These are phyloP conservation scores for Fusarium praegraminearum DNA, from an alignment of 2,329 filamentous ascomycete genomes.

Conservation along the genomic window DNA sequence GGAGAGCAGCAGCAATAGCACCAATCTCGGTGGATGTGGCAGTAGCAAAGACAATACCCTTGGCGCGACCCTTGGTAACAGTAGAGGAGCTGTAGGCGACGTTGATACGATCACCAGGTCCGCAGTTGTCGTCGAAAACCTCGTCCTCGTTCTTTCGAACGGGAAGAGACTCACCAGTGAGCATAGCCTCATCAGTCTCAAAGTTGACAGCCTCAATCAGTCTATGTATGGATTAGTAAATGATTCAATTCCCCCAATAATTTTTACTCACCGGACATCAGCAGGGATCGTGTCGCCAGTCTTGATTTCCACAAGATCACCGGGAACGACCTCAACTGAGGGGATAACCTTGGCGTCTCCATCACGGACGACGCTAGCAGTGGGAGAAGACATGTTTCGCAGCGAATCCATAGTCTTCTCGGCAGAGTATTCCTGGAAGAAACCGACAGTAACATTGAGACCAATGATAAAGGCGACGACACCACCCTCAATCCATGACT, in stretches of 20 bases:
- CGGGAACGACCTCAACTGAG: constrained; percentile 64
- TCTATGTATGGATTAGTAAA: constrained; percentile 59
- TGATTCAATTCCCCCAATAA: too few relatives aligned
- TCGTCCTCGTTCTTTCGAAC: constrained; percentile 64
- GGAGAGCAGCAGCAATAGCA: constrained; percentile 66
- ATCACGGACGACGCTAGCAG: constrained; percentile 58
- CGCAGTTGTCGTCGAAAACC: constrained; percentile 56
- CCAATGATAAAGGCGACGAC: constrained; percentile 69
- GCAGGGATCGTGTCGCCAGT: constrained; percentile 71
- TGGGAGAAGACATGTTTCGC: constrained; percentile 58
- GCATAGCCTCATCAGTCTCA: constrained; percentile 73
- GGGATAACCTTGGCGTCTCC: constrained; percentile 55
- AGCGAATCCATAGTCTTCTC: constrained; percentile 64
- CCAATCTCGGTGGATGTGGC: constrained; percentile 73
- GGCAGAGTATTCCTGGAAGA: constrained; percentile 60
- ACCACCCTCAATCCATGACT: constrained; percentile 70
- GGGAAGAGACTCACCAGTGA: constrained; percentile 73
- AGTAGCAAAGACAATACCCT: constrained; percentile 71
- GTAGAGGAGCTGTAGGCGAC: constrained; percentile 72
- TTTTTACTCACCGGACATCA: constrained; percentile 64
- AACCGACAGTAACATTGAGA: constrained; percentile 68
- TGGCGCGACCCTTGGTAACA: constrained; percentile 71
- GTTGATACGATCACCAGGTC: constrained; percentile 69
- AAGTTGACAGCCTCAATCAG: constrained; percentile 72
- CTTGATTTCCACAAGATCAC: constrained; percentile 67